Conservation (phyloP, 208 protist genomes). For the Crithidia bombi region DNA sequence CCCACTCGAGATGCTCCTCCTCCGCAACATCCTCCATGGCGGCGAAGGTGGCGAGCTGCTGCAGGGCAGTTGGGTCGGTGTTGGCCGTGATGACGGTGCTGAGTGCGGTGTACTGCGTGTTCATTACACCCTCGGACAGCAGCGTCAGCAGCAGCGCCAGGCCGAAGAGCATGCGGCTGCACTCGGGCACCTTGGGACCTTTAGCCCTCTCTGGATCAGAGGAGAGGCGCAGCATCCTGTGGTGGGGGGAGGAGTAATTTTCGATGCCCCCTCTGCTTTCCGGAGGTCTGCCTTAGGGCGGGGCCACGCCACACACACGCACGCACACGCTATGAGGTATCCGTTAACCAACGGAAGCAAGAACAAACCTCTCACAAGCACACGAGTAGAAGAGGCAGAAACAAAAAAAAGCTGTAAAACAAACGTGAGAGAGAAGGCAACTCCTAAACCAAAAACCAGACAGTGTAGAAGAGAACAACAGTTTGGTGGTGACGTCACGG, state of each 20-base stretch:
- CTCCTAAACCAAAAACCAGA: too few relatives aligned
- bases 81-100: conserved; percentile 55
- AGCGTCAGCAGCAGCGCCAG: conserved; percentile 47
- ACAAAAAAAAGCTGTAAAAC: too few relatives aligned
- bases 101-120: conserved; percentile 35
- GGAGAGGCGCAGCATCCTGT: conserved; percentile 14
- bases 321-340: too few relatives aligned
- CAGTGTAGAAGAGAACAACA: too few relatives aligned
- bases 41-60: conserved; percentile 73
- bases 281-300: too few relatives aligned
- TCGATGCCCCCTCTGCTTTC: too few relatives aligned
- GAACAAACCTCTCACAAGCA: too few relatives aligned
- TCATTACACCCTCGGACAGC: conserved; percentile 32
- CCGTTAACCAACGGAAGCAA: too few relatives aligned
- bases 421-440: too few relatives aligned
- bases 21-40: conserved; percentile 66
- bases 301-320: too few relatives aligned
- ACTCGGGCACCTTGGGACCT: conserved; percentile 19
- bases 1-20: conserved; percentile 78
- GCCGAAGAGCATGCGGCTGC: conserved; percentile 38
- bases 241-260: not conserved
- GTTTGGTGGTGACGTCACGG: too few relatives aligned
- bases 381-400: too few relatives aligned
- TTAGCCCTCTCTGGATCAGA: conserved; percentile 15
- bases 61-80: conserved; percentile 50